Evolutionary conservation across 371 early-diverging fungal species (phyloP), one percentile per base, ranked within the genome.

Genomic region (Mortierella sp.): DNA sequence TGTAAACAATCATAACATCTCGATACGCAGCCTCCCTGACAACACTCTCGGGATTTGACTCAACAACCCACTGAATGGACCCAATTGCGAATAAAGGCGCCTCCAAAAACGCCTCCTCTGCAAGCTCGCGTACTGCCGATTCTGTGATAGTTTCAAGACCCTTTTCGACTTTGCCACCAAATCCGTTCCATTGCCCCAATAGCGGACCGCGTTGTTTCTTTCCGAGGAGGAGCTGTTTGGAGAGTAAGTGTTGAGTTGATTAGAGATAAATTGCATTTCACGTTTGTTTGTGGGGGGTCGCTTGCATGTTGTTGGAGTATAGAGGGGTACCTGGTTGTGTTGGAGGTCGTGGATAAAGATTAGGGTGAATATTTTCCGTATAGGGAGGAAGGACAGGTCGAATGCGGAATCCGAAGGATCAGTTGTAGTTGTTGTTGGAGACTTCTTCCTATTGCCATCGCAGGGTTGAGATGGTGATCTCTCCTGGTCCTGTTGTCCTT

Each of bases 101-200:
- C 7, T n/a, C 35, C 41, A 84, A 21, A 48, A 80, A 77, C 14
- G 84, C 84, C 21, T 84, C 84, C 63, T 84, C 84, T 11, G 72
- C 6, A 5, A 84, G 76, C 35, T 84, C 84, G 0, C 84, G 81
- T n/a, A 71, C 78, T 16, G 84, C 84, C 5, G 84, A 84, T 46
- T 77, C 81, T n/a, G 49, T 38, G 29, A 78, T 43, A 0, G 77
- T 43, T n/a, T 83, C 80, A 2, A 80, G 58, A 16, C 74, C 76
- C n/a, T 63, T 55, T 29, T 84, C 81, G 54, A 84, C 84, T 55
- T 84, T 84, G 75, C 84, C 84, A 46, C 84, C 84, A 81, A 84
- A 84, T 44, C 84, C 84, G 49, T 84, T 84, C 84, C 84, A 84
- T 73, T 84, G 84, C 10, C 84, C 84, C 29, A 78, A 38, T 16